phyloP scores from a whole-genome alignment of 257 asterid genomes.

The Solanum lignicaule region DNA sequence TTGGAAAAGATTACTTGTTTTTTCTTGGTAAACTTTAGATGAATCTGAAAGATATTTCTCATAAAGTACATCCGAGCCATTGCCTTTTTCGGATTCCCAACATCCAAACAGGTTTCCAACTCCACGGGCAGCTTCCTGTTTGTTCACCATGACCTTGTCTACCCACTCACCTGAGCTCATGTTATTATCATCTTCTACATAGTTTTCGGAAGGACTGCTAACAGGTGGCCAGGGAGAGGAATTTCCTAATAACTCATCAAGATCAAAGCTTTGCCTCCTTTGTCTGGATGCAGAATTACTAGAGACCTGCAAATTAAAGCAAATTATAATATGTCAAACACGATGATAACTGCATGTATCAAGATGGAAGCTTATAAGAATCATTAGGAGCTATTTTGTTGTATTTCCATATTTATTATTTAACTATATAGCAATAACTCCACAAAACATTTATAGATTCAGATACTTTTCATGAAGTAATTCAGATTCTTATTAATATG shows the following conservation, averaged over 20 bases:
- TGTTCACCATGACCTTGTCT: constrained; percentile 96
- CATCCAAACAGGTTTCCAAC: constrained; percentile 20
- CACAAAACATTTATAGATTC: not conserved
- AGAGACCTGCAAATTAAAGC: constrained; percentile 27
- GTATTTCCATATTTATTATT: not conserved
- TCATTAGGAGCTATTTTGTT: not conserved
- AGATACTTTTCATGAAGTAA: not conserved
- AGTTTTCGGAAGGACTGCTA: constrained; percentile 35
- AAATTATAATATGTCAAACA: not conserved
- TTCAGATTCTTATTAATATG: not conserved
- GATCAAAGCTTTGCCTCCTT: constrained; percentile 60
- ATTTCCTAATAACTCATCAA: constrained; percentile 60
- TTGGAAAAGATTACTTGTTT: constrained; percentile 25
- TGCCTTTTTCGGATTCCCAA: constrained; percentile 44
- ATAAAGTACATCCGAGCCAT: constrained; percentile 26
- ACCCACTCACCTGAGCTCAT: constrained; percentile 79
- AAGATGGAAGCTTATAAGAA: not conserved
- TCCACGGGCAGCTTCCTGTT: constrained; percentile 41
- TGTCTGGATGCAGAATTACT: constrained; percentile 39
- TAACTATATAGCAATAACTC: not conserved
- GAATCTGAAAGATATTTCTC: constrained; percentile 45
- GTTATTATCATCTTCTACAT: constrained; percentile 53
- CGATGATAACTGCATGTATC: not conserved
- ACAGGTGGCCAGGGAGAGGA: constrained; percentile 90
- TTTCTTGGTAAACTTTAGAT: constrained; percentile 36